phyloP scores from a whole-genome alignment of 1,284 basidiomycete genomes.

The Rhizoctonia solani region DNA sequence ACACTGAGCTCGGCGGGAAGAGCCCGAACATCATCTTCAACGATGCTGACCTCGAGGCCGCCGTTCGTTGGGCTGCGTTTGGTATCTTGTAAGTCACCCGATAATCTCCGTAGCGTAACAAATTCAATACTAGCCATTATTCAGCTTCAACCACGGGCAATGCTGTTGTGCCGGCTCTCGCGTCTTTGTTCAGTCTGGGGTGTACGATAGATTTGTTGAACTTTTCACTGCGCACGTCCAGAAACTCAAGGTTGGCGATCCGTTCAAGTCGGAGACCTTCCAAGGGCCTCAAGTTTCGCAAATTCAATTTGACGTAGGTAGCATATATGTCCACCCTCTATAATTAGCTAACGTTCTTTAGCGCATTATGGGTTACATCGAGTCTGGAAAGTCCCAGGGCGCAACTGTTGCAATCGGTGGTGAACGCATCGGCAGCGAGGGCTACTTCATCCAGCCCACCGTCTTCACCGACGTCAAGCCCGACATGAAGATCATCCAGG shows the following conservation, averaged over 20 bases:
- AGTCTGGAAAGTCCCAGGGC: slow-evolving; percentile 47
- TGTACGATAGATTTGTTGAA: slow-evolving; percentile 50
- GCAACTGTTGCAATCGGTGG: slow-evolving; percentile 44
- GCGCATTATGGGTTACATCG: slow-evolving; percentile 44
- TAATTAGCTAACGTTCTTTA: no score
- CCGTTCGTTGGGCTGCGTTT: slow-evolving; percentile 49
- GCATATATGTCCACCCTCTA: no score
- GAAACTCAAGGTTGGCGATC: slow-evolving; percentile 53
- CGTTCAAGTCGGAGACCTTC: slow-evolving; percentile 56
- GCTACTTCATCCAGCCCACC: slow-evolving; percentile 44
- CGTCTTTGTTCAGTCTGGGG: slow-evolving; percentile 52
- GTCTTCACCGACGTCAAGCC: slow-evolving; percentile 43
- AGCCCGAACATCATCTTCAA: slow-evolving; percentile 50
- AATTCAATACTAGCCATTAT: not conserved
- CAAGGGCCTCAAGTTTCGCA: slow-evolving; percentile 58
- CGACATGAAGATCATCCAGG: slow-evolving; percentile 37
- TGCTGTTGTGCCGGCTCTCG: slow-evolving; percentile 55
- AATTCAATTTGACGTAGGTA: slow-evolving; percentile 40
- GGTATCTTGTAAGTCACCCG: slow-evolving; percentile 77
- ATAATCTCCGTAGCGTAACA: not conserved
- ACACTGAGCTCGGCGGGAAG: slow-evolving; percentile 52
- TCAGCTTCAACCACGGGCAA: slow-evolving; percentile 53
- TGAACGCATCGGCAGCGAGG: not conserved
- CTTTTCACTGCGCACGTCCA: slow-evolving; percentile 46
- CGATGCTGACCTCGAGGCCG: slow-evolving; percentile 51